These are phyloP conservation scores for Rhynchospora pubera DNA, from an alignment of 176 grass and related monocot genomes.

Conservation along the genomic window DNA sequence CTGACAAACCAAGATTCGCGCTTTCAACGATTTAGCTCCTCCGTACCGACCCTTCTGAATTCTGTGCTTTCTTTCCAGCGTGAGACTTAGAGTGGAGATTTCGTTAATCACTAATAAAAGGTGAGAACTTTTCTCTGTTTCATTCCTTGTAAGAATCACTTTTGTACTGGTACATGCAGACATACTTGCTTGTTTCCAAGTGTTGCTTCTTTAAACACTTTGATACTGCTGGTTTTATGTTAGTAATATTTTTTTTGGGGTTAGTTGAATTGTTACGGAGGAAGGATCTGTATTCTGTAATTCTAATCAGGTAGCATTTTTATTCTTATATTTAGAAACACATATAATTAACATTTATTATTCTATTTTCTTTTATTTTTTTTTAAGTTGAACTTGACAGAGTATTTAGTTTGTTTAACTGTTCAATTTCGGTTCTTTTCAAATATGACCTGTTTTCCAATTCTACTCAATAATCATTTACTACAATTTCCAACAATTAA, in stretches of 20 bases:
- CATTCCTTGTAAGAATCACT: not conserved
- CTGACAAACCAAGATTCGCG: not conserved
- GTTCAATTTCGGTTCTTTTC: not conserved
- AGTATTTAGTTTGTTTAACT: not conserved
- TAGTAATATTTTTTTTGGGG: not conserved
- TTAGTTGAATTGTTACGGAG: not conserved
- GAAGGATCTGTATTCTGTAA: not conserved
- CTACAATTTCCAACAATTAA: not conserved
- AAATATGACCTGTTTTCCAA: not conserved
- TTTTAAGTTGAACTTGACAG: not conserved
- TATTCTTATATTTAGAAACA: not conserved
- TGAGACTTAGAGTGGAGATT: not conserved
- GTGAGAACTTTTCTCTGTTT: conserved; percentile 11
- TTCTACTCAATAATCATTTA: not conserved
- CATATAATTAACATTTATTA: not conserved
- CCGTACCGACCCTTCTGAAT: not conserved
- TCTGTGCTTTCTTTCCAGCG: conserved; percentile 8
- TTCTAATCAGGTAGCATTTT: not conserved
- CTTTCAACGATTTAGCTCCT: conserved; percentile 8
- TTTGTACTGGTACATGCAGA: not conserved
- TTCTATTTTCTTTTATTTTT: not conserved
- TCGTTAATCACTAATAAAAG: not conserved
- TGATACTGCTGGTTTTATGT: not conserved
- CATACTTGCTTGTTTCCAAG: not conserved
- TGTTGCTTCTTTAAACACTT: not conserved